Evolutionary conservation across 148 eudicot species (phyloP).

Genomic region (Agrostemma githago): DNA sequence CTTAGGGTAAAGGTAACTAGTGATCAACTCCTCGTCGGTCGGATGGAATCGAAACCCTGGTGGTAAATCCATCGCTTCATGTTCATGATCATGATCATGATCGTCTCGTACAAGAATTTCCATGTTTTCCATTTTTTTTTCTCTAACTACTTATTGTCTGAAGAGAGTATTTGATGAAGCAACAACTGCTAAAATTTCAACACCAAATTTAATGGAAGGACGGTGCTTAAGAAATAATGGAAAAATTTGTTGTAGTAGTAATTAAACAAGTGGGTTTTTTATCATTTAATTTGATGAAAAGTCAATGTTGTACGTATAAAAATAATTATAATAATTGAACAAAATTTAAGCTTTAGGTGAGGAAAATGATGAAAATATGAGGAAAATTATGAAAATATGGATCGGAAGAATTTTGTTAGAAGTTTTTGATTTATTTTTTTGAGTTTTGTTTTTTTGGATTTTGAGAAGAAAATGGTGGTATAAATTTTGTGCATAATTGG

Average conservation of each 20-base stretch:
- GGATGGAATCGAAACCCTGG: slow-evolving; percentile 93
- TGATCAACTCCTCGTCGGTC: slow-evolving; percentile 77
- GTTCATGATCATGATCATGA: too few relatives aligned
- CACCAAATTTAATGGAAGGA: slow-evolving; percentile 14
- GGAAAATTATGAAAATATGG: too few relatives aligned
- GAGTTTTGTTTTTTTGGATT: background rate
- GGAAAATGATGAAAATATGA: background rate
- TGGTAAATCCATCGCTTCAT: slow-evolving; percentile 50
- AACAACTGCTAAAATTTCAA: slow-evolving; percentile 20
- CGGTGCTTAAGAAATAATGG: slow-evolving; percentile 12
- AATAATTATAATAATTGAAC: background rate
- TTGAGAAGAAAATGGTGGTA: slow-evolving; percentile 19
- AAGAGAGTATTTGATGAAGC: slow-evolving; percentile 20
- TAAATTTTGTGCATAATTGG: slow-evolving; percentile 20
- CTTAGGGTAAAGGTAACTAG: slow-evolving; percentile 58
- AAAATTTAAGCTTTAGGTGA: background rate
- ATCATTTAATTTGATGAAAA: background rate
- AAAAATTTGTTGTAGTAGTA: too few relatives aligned
- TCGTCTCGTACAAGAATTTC: slow-evolving; percentile 13
- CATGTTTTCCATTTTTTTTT: slow-evolving; percentile 23
- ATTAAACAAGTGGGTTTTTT: background rate
- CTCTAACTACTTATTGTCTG: background rate
- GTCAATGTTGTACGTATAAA: background rate
- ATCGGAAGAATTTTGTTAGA: too few relatives aligned
- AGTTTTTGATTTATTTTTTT: background rate